Evolutionary conservation across 2,329 filamentous ascomycete genomes (phyloP).

Genomic region (Penicillium frequentans): DNA sequence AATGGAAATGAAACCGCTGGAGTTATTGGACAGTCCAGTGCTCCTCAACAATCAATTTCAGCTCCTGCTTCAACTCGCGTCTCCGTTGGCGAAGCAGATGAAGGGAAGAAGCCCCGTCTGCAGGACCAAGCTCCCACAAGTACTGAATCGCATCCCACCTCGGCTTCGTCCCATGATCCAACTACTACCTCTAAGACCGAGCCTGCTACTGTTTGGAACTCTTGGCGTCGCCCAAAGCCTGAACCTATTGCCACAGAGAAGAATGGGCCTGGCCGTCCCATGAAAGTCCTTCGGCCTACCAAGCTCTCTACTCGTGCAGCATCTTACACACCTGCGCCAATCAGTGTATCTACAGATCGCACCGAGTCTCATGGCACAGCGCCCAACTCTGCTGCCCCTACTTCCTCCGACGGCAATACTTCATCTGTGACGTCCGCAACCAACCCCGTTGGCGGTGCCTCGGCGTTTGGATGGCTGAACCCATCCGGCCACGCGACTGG

Average conservation of each 20-base stretch:
- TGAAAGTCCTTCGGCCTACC: slow-evolving; percentile 85
- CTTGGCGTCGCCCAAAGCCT: slow-evolving; percentile 60
- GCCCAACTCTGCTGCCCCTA: background rate
- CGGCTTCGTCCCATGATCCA: slow-evolving; percentile 29
- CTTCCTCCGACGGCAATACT: slow-evolving; percentile 28
- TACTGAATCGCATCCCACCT: slow-evolving; percentile 19
- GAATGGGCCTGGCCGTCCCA: slow-evolving; percentile 60
- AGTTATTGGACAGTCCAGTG: slow-evolving; percentile 33
- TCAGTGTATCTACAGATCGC: background rate
- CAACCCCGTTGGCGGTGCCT: slow-evolving; percentile 89
- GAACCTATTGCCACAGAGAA: slow-evolving; percentile 29
- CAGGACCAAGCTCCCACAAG: background rate
- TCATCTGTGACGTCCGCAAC: slow-evolving; percentile 56
- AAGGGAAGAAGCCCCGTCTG: slow-evolving; percentile 18
- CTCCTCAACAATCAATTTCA: slow-evolving; percentile 27
- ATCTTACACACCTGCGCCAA: background rate
- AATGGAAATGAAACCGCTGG: slow-evolving; percentile 30
- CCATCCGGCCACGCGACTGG: slow-evolving; percentile 18
- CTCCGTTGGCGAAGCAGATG: slow-evolving; percentile 24
- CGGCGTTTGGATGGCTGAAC: slow-evolving; percentile 92
- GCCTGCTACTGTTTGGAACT: slow-evolving; percentile 64
- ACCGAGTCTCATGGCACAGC: background rate
- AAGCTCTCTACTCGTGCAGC: slow-evolving; percentile 50
- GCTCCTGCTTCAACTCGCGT: slow-evolving; percentile 24
- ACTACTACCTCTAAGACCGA: slow-evolving; percentile 29